Base-by-base conservation (phyloP, 768 basidiomycete genomes). In the Suillus bovinus region DNA sequence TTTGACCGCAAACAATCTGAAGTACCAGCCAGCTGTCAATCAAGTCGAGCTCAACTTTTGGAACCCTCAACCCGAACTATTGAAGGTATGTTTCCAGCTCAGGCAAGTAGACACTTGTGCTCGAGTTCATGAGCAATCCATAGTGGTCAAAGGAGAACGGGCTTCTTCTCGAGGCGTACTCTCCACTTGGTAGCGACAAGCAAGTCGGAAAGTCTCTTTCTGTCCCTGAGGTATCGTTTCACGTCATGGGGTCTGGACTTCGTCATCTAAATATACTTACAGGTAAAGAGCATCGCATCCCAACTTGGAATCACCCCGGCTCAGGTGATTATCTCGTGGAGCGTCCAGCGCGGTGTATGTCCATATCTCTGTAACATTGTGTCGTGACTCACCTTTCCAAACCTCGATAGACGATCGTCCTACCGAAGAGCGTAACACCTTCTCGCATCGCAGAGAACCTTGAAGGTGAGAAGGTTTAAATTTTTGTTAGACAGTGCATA, bases 41-140 rank as follows among this genome's bases (percentile, higher is more conserved):
- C 91, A 93, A 71, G 85, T 93, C 36, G 91, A 93, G 69, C 81
- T 93, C 52, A 92, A 78, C 72, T 91, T 84, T 74, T 90, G 85
- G 82, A 83, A 86, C 69, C 89, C 91, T 24, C 91, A 93, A 69
- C 86, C 86, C 0, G 89, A 91, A 62, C 78, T 93, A n/a, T 69
- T 93, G 49, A 74, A 87, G 76, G 87, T 86, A 24, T 6, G 72
- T 63, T n/a, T 57, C 20, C 11, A 10, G 29, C 17, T n/a, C 33
- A 49, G n/a, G 14, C 53, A 38, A 17, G 11, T n/a, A 27, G 17
- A 24, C 17, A 8, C 4, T 17, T 27, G 24, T 56, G 17, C 36
- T 56, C 17, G 24, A 24, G 24, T 24, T 56, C 24, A 56, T 2
- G 8, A 56, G 27, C 4, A 8, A 39, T 56, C 1, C 17, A 1